Evolutionary conservation across 2,329 filamentous ascomycete species (phyloP).

Genomic region (Sphaerulina vaccinii): DNA sequence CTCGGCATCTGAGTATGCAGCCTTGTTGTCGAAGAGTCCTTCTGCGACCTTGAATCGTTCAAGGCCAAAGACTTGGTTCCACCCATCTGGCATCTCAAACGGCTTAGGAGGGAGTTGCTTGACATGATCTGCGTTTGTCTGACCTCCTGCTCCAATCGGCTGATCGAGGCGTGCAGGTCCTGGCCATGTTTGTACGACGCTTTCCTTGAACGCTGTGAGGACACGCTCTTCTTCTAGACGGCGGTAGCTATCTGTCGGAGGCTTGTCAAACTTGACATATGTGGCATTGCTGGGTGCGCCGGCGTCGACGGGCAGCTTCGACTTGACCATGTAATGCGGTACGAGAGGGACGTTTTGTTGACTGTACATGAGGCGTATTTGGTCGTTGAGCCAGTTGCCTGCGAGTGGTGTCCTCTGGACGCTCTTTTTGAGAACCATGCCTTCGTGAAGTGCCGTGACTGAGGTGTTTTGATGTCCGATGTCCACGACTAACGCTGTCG

Average conservation of each 20-base stretch:
- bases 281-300: conserved; percentile 74
- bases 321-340: conserved; percentile 83
- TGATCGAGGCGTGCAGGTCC: conserved; percentile 66
- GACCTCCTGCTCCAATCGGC: conserved; percentile 47
- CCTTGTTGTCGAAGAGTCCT: conserved; percentile 84
- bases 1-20: conserved; percentile 58
- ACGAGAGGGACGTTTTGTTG: conserved; percentile 71
- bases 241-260: conserved; percentile 69
- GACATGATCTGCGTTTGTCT: conserved; percentile 71
- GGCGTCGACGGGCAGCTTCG: conserved; percentile 86
- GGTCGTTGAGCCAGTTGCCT: conserved; percentile 84
- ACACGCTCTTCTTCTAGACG: conserved; percentile 87
- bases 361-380: conserved; percentile 78
- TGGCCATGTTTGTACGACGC: conserved; percentile 89
- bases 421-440: conserved; percentile 82
- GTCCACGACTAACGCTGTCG: conserved; percentile 88
- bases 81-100: conserved; percentile 96
- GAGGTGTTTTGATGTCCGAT: conserved; percentile 85
- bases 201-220: conserved; percentile 95
- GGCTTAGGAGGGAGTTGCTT: conserved; percentile 74
- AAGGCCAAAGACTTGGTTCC: conserved; percentile 89
- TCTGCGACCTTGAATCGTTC: conserved; percentile 86
- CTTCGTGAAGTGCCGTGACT: conserved; percentile 88
- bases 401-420: conserved; percentile 82
- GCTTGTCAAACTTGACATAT: conserved; percentile 66